Evolutionary conservation across 495 filamentous ascomycete genomes (phyloP).

Genomic region (Daldinia loculata): DNA sequence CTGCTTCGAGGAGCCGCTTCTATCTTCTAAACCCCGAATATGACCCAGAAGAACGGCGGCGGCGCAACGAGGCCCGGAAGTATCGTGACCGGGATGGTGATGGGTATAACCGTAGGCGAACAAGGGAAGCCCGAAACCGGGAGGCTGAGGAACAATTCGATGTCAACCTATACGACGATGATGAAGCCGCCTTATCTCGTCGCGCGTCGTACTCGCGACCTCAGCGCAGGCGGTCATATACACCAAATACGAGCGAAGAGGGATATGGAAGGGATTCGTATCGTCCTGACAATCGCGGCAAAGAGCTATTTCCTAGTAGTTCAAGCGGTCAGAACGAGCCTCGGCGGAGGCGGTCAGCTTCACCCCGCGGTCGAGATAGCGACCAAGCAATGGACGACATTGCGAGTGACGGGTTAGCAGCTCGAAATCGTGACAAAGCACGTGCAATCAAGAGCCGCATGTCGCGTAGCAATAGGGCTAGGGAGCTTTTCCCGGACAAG

Average conservation of each 20-base stretch:
- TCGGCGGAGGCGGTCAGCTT: slow-evolving; percentile 71
- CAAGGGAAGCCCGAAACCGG: slow-evolving; percentile 50
- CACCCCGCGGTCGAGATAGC: slow-evolving; percentile 74
- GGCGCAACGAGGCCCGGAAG: slow-evolving; percentile 56
- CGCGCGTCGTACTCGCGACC: slow-evolving; percentile 41
- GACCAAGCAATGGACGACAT: slow-evolving; percentile 58
- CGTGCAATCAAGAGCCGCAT: slow-evolving; percentile 56
- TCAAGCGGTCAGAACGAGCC: slow-evolving; percentile 49
- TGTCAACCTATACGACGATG: slow-evolving; percentile 82
- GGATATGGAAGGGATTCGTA: slow-evolving; percentile 41
- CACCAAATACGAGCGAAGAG: slow-evolving; percentile 46
- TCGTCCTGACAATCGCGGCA: slow-evolving; percentile 49
- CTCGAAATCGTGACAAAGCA: slow-evolving; percentile 57
- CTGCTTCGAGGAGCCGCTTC: slow-evolving; percentile 82
- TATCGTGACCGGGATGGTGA: slow-evolving; percentile 69
- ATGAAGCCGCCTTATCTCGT: slow-evolving; percentile 51
- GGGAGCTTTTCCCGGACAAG: slow-evolving; percentile 76
- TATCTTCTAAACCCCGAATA: slow-evolving; percentile 91
- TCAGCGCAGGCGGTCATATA: slow-evolving; percentile 46
- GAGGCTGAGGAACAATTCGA: slow-evolving; percentile 66
- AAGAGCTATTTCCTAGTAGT: slow-evolving; percentile 63
- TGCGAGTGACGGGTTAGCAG: slow-evolving; percentile 42
- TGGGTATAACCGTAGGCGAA: slow-evolving; percentile 63
- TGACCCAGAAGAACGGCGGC: slow-evolving; percentile 78
- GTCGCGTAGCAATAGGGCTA: slow-evolving; percentile 49